Evolutionary conservation across 345 rosid genomes (phyloP), one percentile per base, ranked within the genome.

Genomic region (Bruguiera parviflora): DNA sequence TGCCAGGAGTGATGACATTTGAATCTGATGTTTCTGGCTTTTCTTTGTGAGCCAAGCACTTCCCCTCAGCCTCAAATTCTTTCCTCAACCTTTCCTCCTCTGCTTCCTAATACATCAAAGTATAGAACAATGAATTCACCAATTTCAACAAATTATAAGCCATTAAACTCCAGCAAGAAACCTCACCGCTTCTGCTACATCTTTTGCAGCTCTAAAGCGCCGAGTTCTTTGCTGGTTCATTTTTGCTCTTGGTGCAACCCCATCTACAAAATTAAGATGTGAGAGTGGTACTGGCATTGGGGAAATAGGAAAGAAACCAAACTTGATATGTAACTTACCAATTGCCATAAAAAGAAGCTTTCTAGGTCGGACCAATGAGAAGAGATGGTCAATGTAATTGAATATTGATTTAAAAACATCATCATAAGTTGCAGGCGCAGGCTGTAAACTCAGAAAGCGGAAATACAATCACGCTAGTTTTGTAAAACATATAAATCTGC

Each of bases 201-300:
- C 99, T 80, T 96, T 96, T 22, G 99, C 98, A 62, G 98, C 92
- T 82, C 95, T 88, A 76, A 89, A 96, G 4, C 99, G 96, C 20
- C 99, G 90, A 69, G 92, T 69, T 52, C 98, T 90, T 77, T 92
- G 99, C 81, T 96, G 99, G 76, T 96, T 96, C 96, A 96, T 96
- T 84, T 96, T 96, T 75, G 99, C 99, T 84, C 99, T 86, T 19
- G 98, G 99, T 5, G 99, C 98, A 73, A 96, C 99, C 58, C 99
- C 99, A 79, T 96, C 99, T 92, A 78, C 73, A 77, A 68, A 19
- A 63, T 28, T 49, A 65, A 4, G 51, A 29, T 25, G 5, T 19
- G 7, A 51, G 22, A 20, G 29, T 53, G 37, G 33, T 52, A 73
- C 51, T 39, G 28, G 15, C 58, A 71, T 8, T 1, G 29, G 61